These are phyloP conservation scores for Dioszegia hungarica DNA, from an alignment of 768 basidiomycete genomes.

Conservation along the genomic window DNA sequence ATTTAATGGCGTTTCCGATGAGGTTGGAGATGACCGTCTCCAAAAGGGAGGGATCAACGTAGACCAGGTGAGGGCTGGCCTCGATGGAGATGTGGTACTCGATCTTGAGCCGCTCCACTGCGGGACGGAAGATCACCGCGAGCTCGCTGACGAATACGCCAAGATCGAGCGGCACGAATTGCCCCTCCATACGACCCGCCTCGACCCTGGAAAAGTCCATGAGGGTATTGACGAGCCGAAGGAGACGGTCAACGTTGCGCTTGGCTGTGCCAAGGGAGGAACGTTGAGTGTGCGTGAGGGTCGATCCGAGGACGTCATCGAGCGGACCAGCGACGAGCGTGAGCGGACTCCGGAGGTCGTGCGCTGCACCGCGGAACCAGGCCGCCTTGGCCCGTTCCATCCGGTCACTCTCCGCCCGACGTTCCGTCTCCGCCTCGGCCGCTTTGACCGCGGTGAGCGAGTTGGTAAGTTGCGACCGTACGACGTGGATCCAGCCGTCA, in stretches of 20 bases:
- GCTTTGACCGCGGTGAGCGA: slow-evolving; percentile 27
- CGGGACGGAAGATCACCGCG: slow-evolving; percentile 47
- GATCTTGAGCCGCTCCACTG: slow-evolving; percentile 45
- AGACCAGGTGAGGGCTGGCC: slow-evolving; percentile 21
- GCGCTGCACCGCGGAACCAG: slow-evolving; percentile 44
- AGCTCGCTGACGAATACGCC: slow-evolving; percentile 46
- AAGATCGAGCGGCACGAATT: slow-evolving; percentile 44
- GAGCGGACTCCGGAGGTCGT: slow-evolving; percentile 42
- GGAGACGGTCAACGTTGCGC: slow-evolving; percentile 48
- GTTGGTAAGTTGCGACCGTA: slow-evolving; percentile 33
- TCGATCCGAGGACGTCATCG: slow-evolving; percentile 28
- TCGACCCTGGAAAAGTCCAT: slow-evolving; percentile 52
- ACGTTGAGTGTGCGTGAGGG: slow-evolving; percentile 12
- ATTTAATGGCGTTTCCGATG: slow-evolving; percentile 43
- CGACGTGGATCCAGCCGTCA: slow-evolving; percentile 33
- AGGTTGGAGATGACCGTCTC: slow-evolving; percentile 37
- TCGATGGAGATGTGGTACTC: slow-evolving; percentile 18
- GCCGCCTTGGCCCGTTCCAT: slow-evolving; percentile 42
- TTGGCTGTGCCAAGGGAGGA: slow-evolving; percentile 23
- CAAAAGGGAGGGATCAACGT: slow-evolving; percentile 33
- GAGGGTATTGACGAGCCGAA: slow-evolving; percentile 49
- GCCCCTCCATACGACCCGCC: slow-evolving; percentile 42
- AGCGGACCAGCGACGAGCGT: slow-evolving; percentile 41
- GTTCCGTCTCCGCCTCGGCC: slow-evolving; percentile 22
- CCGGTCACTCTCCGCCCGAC: slow-evolving; percentile 17